Conservation (phyloP, 768 basidiomycete genomes). For the Postia placenta region DNA sequence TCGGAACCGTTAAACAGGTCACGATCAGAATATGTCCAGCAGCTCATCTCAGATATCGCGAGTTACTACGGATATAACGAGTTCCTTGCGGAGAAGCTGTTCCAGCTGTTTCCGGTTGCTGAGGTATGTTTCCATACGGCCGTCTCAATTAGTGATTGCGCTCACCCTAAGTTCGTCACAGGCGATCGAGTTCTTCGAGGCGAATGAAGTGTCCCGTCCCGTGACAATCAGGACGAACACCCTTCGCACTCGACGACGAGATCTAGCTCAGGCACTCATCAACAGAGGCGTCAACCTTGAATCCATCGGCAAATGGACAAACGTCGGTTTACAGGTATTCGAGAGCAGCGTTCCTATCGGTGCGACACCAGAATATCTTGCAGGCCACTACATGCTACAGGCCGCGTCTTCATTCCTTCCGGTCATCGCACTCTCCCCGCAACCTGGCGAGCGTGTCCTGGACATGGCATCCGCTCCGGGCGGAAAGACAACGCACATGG, state of each 20-base stretch:
- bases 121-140: slow-evolving; percentile 60
- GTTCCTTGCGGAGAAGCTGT: slow-evolving; percentile 90
- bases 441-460: slow-evolving; percentile 88
- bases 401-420: slow-evolving; percentile 99
- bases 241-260: slow-evolving; percentile 85
- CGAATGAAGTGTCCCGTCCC: slow-evolving; percentile 92
- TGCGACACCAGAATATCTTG: slow-evolving; percentile 97
- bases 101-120: slow-evolving; percentile 85
- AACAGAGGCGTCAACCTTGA: slow-evolving; percentile 97
- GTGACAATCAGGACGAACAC: slow-evolving; percentile 99
- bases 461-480: slow-evolving; percentile 99
- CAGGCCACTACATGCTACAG: slow-evolving; percentile 99
- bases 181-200: slow-evolving; percentile 98
- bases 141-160: not conserved
- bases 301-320: slow-evolving; percentile 99
- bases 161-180: slow-evolving; percentile 24
- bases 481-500: slow-evolving; percentile 97
- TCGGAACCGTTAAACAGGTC: slow-evolving; percentile 50
- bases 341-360: slow-evolving; percentile 95
- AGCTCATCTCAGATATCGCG: slow-evolving; percentile 83
- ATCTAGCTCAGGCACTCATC: slow-evolving; percentile 88
- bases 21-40: slow-evolving; percentile 84
- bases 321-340: slow-evolving; percentile 97
- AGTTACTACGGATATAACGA: slow-evolving; percentile 98
- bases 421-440: slow-evolving; percentile 90